Conservation (phyloP, 164 flowering plant genomes). For the Cinnamomum chago region DNA sequence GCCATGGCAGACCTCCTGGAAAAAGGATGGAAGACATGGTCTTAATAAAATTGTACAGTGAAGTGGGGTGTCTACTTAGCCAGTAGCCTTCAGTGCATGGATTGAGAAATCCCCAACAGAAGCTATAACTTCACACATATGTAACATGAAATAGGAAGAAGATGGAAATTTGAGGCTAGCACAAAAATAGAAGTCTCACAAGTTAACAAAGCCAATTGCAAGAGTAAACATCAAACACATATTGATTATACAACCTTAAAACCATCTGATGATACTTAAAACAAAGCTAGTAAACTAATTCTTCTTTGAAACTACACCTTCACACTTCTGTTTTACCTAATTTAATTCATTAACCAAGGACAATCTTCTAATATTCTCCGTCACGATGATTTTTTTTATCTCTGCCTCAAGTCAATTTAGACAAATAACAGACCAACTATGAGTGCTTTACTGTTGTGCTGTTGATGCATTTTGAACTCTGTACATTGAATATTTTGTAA, state of each 20-base stretch:
- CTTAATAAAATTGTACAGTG: neutral
- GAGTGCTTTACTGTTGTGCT: too few species aligned
- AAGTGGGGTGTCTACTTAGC: neutral
- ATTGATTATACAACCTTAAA: too few species aligned
- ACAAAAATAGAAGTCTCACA: neutral
- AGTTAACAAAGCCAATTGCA: neutral
- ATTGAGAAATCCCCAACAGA: neutral
- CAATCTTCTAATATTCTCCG: too few species aligned
- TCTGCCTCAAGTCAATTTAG: too few species aligned
- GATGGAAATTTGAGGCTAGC: neutral
- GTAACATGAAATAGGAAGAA: neutral
- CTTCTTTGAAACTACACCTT: too few species aligned
- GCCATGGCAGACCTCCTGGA: constrained; percentile 69
- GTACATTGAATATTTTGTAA: too few species aligned
- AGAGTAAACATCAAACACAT: neutral
- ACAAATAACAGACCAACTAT: too few species aligned
- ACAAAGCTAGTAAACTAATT: neutral
- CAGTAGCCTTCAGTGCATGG: neutral
- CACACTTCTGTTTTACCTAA: too few species aligned
- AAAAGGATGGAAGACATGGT: neutral
- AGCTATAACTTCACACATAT: neutral
- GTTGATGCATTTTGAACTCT: too few species aligned
- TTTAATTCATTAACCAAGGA: too few species aligned
- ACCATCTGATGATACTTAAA: neutral
- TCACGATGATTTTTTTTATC: too few species aligned